Percentiles rank a stretch among this genome's conserved stretches.
These are phyloP conservation scores for Sicyos baderoa DNA, from an alignment of 306 rosid genomes.

Conservation along the genomic window DNA sequence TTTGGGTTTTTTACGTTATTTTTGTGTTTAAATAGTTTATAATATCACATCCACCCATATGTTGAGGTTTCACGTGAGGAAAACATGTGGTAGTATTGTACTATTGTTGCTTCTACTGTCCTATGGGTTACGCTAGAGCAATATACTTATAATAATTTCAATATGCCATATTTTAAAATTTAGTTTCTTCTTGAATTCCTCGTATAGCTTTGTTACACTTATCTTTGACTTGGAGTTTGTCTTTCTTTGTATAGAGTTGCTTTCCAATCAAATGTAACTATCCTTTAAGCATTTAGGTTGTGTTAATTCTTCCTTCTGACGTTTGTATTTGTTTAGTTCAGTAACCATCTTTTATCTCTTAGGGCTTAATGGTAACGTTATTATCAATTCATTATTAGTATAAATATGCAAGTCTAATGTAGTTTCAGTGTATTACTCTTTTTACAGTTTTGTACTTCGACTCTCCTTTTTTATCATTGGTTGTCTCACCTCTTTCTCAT, in stretches of 20 bases:
- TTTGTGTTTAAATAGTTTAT: conserved; percentile 3
- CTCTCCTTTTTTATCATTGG: neutral
- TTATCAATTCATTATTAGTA: neutral
- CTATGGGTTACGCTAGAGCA: neutral
- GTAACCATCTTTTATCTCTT: neutral
- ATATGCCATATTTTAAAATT: neutral
- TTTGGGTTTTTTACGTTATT: neutral
- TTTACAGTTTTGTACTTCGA: neutral
- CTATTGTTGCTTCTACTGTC: neutral
- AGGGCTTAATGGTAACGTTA: neutral
- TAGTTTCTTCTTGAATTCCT: neutral
- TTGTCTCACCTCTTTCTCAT: conserved; percentile 11
- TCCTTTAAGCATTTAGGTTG: neutral
- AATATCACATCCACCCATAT: neutral
- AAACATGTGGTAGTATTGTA: neutral
- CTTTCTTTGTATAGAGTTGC: neutral
- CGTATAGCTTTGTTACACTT: neutral
- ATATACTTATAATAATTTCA: neutral
- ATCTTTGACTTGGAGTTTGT: neutral
- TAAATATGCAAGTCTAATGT: neutral
- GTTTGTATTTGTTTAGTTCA: neutral
- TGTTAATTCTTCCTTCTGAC: neutral
- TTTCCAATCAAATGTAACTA: neutral
- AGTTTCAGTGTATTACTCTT: neutral
- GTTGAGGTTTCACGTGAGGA: neutral